phyloP scores from a whole-genome alignment of 2,329 filamentous ascomycete species.

The Davidsoniella australis region DNA sequence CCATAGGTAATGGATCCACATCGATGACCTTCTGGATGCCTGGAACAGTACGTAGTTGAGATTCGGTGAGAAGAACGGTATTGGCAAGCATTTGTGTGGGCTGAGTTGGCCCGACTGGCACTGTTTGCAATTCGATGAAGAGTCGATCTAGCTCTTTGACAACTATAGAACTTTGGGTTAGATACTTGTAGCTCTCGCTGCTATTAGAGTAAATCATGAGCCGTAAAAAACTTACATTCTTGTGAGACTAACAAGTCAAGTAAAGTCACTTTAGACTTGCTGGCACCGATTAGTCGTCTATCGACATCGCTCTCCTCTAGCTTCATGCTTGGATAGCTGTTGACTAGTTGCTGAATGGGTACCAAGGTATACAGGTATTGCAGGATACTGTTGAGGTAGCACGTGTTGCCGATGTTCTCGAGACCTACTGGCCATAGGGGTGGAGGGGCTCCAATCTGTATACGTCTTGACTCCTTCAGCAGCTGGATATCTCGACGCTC shows the following conservation, averaged over 20 bases:
- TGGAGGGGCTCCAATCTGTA: slow-evolving; percentile 26
- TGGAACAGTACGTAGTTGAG: slow-evolving; percentile 10
- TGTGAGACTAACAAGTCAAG: slow-evolving; percentile 49
- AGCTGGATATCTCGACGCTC: slow-evolving; percentile 16
- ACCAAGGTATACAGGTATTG: slow-evolving; percentile 89
- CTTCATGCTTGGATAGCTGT: slow-evolving; percentile 55
- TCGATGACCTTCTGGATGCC: too few relatives aligned
- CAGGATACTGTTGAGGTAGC: slow-evolving; percentile 89
- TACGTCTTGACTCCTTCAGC: slow-evolving; percentile 11
- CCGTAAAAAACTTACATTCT: slow-evolving; percentile 44
- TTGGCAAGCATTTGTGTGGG: slow-evolving; percentile 66
- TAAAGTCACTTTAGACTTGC: slow-evolving; percentile 30
- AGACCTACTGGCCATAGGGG: slow-evolving; percentile 45
- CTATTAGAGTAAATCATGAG: too few relatives aligned
- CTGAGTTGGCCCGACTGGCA: slow-evolving; percentile 42
- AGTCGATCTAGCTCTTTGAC: slow-evolving; percentile 54
- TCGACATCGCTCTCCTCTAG: slow-evolving; percentile 49
- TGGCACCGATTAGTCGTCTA: slow-evolving; percentile 58
- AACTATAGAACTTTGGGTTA: slow-evolving; percentile 30
- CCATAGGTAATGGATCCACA: background rate
- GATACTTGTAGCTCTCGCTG: too few relatives aligned
- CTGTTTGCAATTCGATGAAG: slow-evolving; percentile 53
- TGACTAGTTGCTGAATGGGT: slow-evolving; percentile 62
- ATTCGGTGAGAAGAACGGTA: slow-evolving; percentile 48
- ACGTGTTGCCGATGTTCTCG: slow-evolving; percentile 91